A percentile compares a stretch with the other conserved stretches of the same genome.
phyloP scores from a whole-genome alignment of 2,329 filamentous ascomycete genomes.

The Xylariaceae sp. region DNA sequence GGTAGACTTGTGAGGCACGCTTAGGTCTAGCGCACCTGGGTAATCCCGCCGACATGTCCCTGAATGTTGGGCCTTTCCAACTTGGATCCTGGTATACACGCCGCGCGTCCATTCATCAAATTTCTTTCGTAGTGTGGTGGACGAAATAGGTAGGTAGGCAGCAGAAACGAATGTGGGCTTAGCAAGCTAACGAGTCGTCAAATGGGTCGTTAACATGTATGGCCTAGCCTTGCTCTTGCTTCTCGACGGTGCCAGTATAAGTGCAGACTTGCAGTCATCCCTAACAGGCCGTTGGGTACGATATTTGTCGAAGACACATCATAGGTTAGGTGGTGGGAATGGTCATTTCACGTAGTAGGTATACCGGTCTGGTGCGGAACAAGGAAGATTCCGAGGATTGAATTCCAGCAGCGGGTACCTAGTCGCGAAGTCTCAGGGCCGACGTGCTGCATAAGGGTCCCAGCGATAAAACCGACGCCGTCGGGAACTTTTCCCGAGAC shows the following conservation, averaged over 20 bases:
- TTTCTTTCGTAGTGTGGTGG: too few relatives aligned
- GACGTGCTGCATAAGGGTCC: slow-evolving; percentile 37
- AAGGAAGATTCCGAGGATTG: slow-evolving; percentile 27
- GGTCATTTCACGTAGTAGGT: slow-evolving; percentile 37
- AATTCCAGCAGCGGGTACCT: slow-evolving; percentile 34
- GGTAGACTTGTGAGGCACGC: not conserved
- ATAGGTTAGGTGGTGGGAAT: slow-evolving; percentile 31
- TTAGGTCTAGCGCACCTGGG: slow-evolving; percentile 24
- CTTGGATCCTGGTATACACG: slow-evolving; percentile 32
- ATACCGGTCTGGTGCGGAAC: slow-evolving; percentile 37
- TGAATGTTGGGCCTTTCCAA: slow-evolving; percentile 5
- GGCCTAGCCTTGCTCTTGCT: slow-evolving; percentile 38
- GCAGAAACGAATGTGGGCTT: not conserved
- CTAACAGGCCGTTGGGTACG: slow-evolving; percentile 35
- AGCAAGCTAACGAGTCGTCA: slow-evolving; percentile 11
- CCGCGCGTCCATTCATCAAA: slow-evolving; percentile 24
- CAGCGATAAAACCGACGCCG: slow-evolving; percentile 30
- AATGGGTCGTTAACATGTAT: slow-evolving; percentile 35
- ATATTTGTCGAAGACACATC: slow-evolving; percentile 41
- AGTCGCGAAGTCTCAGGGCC: slow-evolving; percentile 30
- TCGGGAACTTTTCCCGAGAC: slow-evolving; percentile 11
- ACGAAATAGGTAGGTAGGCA: too few relatives aligned
- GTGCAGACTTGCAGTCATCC: slow-evolving; percentile 29
- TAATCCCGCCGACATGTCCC: slow-evolving; percentile 32
- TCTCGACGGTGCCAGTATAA: slow-evolving; percentile 26